Conservation (phyloP, 192 early-diverging fungal species). For the Paraglomus brasilianum region DNA sequence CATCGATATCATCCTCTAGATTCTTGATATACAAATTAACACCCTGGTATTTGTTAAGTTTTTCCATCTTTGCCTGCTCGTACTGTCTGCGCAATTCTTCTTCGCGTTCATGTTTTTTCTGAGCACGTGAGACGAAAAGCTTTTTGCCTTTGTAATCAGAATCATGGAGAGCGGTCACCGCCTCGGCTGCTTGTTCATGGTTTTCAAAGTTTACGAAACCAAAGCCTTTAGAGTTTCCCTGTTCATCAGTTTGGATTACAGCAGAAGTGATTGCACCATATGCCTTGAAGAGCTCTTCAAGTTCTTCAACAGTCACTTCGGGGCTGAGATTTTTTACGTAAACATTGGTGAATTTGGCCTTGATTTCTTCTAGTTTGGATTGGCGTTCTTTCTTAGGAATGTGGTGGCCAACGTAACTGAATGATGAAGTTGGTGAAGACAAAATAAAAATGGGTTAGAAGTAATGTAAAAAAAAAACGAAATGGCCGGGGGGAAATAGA, state of each 20-base stretch:
- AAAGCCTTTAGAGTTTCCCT: slow-evolving; percentile 87
- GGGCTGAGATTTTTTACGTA: slow-evolving; percentile 95
- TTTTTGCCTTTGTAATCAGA: slow-evolving; percentile 87
- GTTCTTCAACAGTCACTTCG: slow-evolving; percentile 76
- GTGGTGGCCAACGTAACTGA: slow-evolving; percentile 85
- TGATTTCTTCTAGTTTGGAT: slow-evolving; percentile 83
- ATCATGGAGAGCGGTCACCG: slow-evolving; percentile 93
- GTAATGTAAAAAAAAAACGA: not conserved
- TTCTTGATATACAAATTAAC: slow-evolving; percentile 99
- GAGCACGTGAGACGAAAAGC: slow-evolving; percentile 94
- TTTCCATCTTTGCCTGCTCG: slow-evolving; percentile 93
- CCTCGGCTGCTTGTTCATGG: slow-evolving; percentile 84
- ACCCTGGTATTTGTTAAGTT: slow-evolving; percentile 97
- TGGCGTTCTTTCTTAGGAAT: slow-evolving; percentile 90
- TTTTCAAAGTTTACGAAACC: slow-evolving; percentile 97
- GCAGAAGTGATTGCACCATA: slow-evolving; percentile 86
- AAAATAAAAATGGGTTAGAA: not conserved
- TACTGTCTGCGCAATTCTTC: slow-evolving; percentile 95
- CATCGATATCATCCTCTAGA: slow-evolving; percentile 94
- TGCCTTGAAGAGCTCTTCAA: slow-evolving; percentile 72
- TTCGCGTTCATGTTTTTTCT: slow-evolving; percentile 98
- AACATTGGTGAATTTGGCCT: slow-evolving; percentile 95
- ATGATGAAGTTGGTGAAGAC: slow-evolving; percentile 21
- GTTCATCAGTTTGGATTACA: slow-evolving; percentile 71
- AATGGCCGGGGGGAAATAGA: not conserved